A percentile compares a stretch with the other conserved stretches of the same genome.
Evolutionary conservation across 805 yeast species (phyloP).

Genomic region (Crinitomyces ghanaensis): DNA sequence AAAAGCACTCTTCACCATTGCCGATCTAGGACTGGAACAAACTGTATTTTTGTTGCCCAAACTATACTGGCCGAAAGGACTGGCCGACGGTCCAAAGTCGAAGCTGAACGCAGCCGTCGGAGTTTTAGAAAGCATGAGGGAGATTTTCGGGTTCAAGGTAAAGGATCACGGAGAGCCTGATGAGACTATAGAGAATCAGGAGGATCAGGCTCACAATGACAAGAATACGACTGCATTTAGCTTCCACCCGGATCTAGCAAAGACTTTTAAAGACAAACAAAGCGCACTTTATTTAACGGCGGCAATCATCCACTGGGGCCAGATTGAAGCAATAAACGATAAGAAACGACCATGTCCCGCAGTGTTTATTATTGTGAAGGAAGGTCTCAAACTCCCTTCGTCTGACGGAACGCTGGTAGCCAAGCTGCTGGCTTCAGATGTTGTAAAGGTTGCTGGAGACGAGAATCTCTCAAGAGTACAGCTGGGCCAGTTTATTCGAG

Average conservation of each 20-base stretch:
- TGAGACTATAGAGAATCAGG: neutral
- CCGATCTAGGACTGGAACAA: slow-evolving; percentile 41
- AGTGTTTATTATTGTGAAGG: slow-evolving; percentile 43
- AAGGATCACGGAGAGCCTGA: neutral
- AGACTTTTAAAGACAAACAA: neutral
- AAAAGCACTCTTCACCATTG: slow-evolving; percentile 51
- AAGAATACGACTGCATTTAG: neutral
- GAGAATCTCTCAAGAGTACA: slow-evolving; percentile 31
- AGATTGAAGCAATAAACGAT: slow-evolving; percentile 28
- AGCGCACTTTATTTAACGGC: slow-evolving; percentile 35
- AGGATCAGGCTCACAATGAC: no score
- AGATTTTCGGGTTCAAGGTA: neutral
- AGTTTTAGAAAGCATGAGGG: slow-evolving; percentile 1
- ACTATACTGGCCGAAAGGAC: slow-evolving; percentile 12
- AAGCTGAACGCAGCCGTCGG: slow-evolving; percentile 5
- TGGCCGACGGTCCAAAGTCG: slow-evolving; percentile 5
- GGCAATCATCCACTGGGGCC: slow-evolving; percentile 40
- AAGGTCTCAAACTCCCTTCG: slow-evolving; percentile 58
- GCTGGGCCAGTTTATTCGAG: slow-evolving; percentile 48
- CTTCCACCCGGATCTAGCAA: slow-evolving; percentile 1
- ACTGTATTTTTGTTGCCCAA: slow-evolving; percentile 40
- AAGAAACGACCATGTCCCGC: slow-evolving; percentile 31
- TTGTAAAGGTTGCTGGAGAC: slow-evolving; percentile 15
- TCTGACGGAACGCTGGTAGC: slow-evolving; percentile 42
- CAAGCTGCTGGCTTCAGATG: slow-evolving; percentile 24